Evolutionary conservation across 2,329 filamentous ascomycete species (phyloP), one percentile per base, ranked within the genome.

Genomic region (Nannizziopsis barbatae): DNA sequence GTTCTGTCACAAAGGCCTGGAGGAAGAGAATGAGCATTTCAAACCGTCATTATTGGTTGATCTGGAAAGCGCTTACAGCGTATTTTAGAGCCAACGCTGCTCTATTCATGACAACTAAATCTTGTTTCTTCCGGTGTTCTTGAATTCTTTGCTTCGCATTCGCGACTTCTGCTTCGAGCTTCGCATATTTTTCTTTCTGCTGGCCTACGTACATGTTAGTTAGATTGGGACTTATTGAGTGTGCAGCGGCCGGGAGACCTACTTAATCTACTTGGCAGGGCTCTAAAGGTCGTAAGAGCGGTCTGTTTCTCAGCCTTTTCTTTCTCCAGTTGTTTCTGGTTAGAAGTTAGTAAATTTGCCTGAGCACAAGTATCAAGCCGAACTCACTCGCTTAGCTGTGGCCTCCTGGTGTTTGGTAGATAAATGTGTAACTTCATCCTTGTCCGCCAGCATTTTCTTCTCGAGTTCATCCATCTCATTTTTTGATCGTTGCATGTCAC

Each of bases 201-300:
- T 68, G 60, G 33, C 61, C 65, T 72, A 60, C n/a, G 47, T 39
- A 47, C 5, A 30, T 27, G 61, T 63, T 59, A 68, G 59, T 44
- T 53, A 49, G 37, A 37, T 45, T n/a, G 22, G 30, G 1, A 14
- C 5, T 36, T 15, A 15, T 20, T 14, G 27, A 7, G 22, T 3
- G 22, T 27, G 4, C 12, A 20, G 52, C 56, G 39, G 62, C 5
- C 50, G 56, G 14, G 59, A 57, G 51, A 59, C 77, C 61, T 71
- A 81, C 84, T 75, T 47, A 90, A 81, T 62, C 80, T 86, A 43
- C 77, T 74, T 0, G 84, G 85, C 7, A 95, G 70, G 15, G 75
- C 75, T 47, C 76, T 73, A 68, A 80, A 88, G 45, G 76, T 72
- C 32, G 77, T 79, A 20, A 77, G 70, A 31, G 80, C 80, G 49